Evolutionary conservation across 2,329 filamentous ascomycete genomes (phyloP).

Genomic region (Neofusicoccum laricinum): DNA sequence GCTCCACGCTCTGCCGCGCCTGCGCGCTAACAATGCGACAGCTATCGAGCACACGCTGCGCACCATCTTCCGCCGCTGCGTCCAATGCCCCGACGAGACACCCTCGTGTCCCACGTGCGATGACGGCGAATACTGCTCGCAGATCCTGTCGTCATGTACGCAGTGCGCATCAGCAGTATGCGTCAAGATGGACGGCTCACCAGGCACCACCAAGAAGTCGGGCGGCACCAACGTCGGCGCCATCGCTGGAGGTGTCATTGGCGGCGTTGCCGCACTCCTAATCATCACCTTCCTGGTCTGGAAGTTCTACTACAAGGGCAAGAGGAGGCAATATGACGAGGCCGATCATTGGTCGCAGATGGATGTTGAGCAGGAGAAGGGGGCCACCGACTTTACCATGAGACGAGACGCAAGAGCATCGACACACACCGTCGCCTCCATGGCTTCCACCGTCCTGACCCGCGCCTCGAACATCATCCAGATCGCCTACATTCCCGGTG

Average conservation of each 20-base stretch:
- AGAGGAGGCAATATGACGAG: slow-evolving; percentile 61
- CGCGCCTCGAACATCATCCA: slow-evolving; percentile 98
- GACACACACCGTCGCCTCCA: slow-evolving; percentile 81
- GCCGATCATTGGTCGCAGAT: slow-evolving; percentile 56
- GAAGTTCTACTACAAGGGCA: slow-evolving; percentile 81
- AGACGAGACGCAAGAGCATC: slow-evolving; percentile 66
- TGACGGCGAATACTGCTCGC: slow-evolving; percentile 55
- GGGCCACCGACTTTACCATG: slow-evolving; percentile 54
- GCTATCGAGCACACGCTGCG: slow-evolving; percentile 38
- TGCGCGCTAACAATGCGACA: slow-evolving; percentile 18
- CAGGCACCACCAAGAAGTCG: slow-evolving; percentile 29
- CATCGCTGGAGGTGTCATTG: slow-evolving; percentile 88
- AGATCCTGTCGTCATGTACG: slow-evolving; percentile 58
- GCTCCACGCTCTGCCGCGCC: neutral
- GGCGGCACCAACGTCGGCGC: slow-evolving; percentile 69
- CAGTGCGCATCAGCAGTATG: slow-evolving; percentile 59
- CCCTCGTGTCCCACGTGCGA: slow-evolving; percentile 62
- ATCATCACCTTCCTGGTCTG: slow-evolving; percentile 76
- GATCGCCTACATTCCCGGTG: slow-evolving; percentile 97
- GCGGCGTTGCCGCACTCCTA: slow-evolving; percentile 74
- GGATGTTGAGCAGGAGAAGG: slow-evolving; percentile 56
- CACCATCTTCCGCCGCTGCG: slow-evolving; percentile 57
- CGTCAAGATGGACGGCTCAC: slow-evolving; percentile 39
- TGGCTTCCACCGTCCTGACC: slow-evolving; percentile 92
- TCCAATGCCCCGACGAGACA: slow-evolving; percentile 50